phyloP scores from a whole-genome alignment of 1,284 basidiomycete species.

The Pseudozyma hubeiensis region DNA sequence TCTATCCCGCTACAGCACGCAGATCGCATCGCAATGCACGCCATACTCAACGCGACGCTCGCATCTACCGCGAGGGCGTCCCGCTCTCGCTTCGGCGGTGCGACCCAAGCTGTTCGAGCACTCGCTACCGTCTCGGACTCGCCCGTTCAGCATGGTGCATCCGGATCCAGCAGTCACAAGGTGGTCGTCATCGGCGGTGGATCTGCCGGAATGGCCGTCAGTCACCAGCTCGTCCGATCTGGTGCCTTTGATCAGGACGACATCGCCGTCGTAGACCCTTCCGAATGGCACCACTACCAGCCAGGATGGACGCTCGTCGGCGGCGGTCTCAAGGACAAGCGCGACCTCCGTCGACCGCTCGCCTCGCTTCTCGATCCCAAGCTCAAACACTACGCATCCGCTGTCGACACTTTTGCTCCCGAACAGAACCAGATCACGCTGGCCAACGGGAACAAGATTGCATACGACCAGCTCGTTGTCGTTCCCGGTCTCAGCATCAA shows the following conservation, averaged over 20 bases:
- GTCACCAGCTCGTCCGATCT: conserved; percentile 73
- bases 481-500: conserved; percentile 89
- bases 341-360: conserved; percentile 79
- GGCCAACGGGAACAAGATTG: conserved; percentile 77
- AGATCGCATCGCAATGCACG: conserved; percentile 28
- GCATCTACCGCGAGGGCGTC: conserved; percentile 19
- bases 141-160: conserved; percentile 37
- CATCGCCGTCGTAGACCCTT: conserved; percentile 62
- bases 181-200: conserved; percentile 69
- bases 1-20: not conserved
- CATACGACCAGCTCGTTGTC: conserved; percentile 89
- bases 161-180: conserved; percentile 54
- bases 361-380: conserved; percentile 70
- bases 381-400: conserved; percentile 80
- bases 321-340: conserved; percentile 78
- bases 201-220: conserved; percentile 68
- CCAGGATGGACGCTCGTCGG: conserved; percentile 87
- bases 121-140: conserved; percentile 42
- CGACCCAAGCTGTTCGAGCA: conserved; percentile 17
- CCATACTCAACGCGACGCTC: conserved; percentile 34
- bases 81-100: conserved; percentile 19
- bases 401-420: conserved; percentile 81
- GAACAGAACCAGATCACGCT: conserved; percentile 78
- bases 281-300: conserved; percentile 63
- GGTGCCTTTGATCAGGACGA: conserved; percentile 49